Evolutionary conservation across 306 rosid genomes (phyloP), one percentile per base, ranked within the genome.

Genomic region (Vicia faba): DNA sequence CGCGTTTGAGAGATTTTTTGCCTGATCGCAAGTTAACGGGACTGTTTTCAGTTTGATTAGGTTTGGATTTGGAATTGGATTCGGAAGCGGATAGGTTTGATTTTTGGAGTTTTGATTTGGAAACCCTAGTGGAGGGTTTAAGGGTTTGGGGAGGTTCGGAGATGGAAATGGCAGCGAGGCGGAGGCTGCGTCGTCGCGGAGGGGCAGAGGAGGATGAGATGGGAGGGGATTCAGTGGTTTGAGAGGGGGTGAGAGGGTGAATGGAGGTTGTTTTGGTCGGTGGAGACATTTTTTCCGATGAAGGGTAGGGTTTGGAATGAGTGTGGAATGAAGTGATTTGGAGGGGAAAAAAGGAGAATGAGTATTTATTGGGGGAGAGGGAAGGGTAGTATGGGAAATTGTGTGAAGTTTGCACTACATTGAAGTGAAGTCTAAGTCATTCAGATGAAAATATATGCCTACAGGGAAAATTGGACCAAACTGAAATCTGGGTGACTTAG

Each of bases 21-120:
- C 88, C 96, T 0, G 84, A 85, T 23, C 91, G 75, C 71, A 92
- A 56, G 58, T 79, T 77, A 23, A 82, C 61, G 40, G 40, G 79
- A 16, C 44, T 40, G 33, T 48, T 57, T 0, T 46, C 69, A 3
- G 12, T 72, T 38, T 58, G 36, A 31, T 51, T 72, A 38, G 38
- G 85, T 8, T 11, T 50, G 19, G 40, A 48, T 13, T 81, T 76
- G 35, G 15, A 31, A 57, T 11, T 45, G 15, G 40, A 48, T 13
- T 81, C 78, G 29, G 15, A 31, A 57, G 56, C 69, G 9, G 71
- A 45, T 6, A 33, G 26, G 46, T 11, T 25, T 3, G 20, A 68
- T 68, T 58, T 78, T 83, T 51, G 78, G 64, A 64, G 28, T 51
- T 61, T 31, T 0, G 23, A n/a, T 5, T 48, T 56, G 35, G 77